Conservation (phyloP, 176 grass and related monocot genomes). For the Cymbopogon citratus region DNA sequence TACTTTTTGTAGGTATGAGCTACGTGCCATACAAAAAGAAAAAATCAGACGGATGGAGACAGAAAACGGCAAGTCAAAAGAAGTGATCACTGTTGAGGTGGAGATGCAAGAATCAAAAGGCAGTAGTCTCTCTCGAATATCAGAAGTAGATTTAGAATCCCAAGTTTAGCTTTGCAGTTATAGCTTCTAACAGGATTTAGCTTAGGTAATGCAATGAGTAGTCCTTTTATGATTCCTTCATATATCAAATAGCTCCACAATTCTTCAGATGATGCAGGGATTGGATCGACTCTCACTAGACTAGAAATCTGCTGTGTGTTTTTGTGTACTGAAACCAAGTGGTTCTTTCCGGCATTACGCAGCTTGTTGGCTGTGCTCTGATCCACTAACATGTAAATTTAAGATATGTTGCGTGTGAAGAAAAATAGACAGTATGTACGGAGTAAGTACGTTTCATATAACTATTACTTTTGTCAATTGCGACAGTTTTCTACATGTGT, state of each 20-base stretch:
- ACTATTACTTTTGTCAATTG: not conserved
- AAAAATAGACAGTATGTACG: not conserved
- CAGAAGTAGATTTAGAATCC: constrained; percentile 33
- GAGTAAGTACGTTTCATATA: too few species aligned
- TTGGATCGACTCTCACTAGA: not conserved
- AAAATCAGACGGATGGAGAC: constrained; percentile 60
- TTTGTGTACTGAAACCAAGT: not conserved
- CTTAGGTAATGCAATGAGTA: not conserved
- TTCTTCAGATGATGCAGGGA: not conserved
- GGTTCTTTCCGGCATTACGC: not conserved
- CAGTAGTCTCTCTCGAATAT: constrained; percentile 25
- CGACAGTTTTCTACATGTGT: not conserved
- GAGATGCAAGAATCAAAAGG: constrained; percentile 81
- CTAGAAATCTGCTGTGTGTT: not conserved
- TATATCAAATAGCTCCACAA: not conserved
- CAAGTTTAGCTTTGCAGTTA: constrained; percentile 26
- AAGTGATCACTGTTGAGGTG: constrained; percentile 61
- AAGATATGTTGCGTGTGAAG: not conserved
- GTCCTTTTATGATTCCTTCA: constrained; percentile 2
- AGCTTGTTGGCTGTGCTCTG: not conserved
- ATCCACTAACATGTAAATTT: not conserved
- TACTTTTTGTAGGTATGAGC: constrained; percentile 62
- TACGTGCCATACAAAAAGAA: constrained; percentile 67
- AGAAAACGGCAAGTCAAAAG: constrained; percentile 37
- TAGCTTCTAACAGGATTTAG: constrained; percentile 22